Evolutionary conservation across 495 filamentous ascomycete genomes (phyloP), one percentile per base, ranked within the genome.

Genomic region (Lasiosphaeriaceae sp.): DNA sequence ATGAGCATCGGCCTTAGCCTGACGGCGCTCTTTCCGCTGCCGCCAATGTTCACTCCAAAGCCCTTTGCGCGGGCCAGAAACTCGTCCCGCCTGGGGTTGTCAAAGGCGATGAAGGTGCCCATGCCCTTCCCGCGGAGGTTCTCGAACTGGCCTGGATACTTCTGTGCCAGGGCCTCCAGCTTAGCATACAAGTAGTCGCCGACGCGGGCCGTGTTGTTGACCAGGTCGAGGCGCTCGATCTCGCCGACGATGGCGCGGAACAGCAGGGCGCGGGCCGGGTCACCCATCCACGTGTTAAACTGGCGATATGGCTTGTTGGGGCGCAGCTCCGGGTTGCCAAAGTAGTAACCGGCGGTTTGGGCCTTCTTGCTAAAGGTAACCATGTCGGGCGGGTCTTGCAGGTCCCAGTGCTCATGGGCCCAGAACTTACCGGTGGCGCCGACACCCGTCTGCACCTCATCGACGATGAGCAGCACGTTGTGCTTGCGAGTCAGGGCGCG

Each of bases 251-350:
- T 97, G 62, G 88, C 90, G 54, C 88, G 83, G 85, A 97, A 98
- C 57, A 97, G 81, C 57, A 97, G 77, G 9, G 90, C 92, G 48
- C 90, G 85, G 11, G 89, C 85, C 26, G 94, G 94, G 76, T 98
- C 94, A 70, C 94, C 94, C 92, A 98, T 97, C 94, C 94, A 98
- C 56, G 95, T 98, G 77, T 98, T 98, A 79, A 97, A 98, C 75
- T 98, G 94, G 50, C 94, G 86, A 82, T 97, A 97, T n/a, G 94
- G 91, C 81, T 93, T 93, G 78, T 96, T 97, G 48, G 94, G 94
- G n/a, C 92, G 82, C 56, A 98, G 81, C 47, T 87, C 82, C 17
- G 84, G 83, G 78, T 96, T 89, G 26, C 91, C 90, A 68, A 83
- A 98, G 80, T 96, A 98, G 82, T 95, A 98, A 31, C 94, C 94